Base-by-base conservation (phyloP, 306 rosid species). In the Calophaca sinica region DNA sequence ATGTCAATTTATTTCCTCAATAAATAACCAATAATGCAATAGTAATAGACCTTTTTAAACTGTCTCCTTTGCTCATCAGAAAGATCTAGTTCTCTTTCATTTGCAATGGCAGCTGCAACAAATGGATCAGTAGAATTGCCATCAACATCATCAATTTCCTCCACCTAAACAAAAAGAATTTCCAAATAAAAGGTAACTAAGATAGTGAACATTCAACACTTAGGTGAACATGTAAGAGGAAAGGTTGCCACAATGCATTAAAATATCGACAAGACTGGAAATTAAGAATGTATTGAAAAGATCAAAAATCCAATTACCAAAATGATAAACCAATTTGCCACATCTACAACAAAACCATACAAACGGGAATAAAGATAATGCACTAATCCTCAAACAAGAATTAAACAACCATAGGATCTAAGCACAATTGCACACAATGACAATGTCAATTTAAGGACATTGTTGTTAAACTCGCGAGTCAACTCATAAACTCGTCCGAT, bases 61-160 rank as follows among this genome's bases (percentile, higher is more conserved):
- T 79, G 85, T 68, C 81, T 87, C 76, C 78, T 91, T 73, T 94
- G 98, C 84, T 87, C 92, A 20, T 90, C 96, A 63, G 98, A 87
- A 74, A 91, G 93, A 68, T 88, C 89, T 58, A 88, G 70, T 75
- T 89, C 98, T 75, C 75, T 88, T 85, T 94, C 98, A 81, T 88
- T 87, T 64, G 88, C 91, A 80, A 94, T 75, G 4, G 98, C 97
- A 55, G 93, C 98, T n/a, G 96, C 97, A 84, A 94, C 87, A 87
- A 91, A 91, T 61, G 97, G 97, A 86, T 94, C 97, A 6, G 76
- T 75, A 41, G 88, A 86, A 87, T 59, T 80, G 48, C 89, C 92
- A 83, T 91, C 96, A 73, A 94, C 79, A 57, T 91, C 98, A 82
- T 91, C 98, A 72, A 94, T 94, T 89, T 94, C 98, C 81, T 94